Conservation (phyloP, 257 asterid species). For the Przewalskia tangutica region DNA sequence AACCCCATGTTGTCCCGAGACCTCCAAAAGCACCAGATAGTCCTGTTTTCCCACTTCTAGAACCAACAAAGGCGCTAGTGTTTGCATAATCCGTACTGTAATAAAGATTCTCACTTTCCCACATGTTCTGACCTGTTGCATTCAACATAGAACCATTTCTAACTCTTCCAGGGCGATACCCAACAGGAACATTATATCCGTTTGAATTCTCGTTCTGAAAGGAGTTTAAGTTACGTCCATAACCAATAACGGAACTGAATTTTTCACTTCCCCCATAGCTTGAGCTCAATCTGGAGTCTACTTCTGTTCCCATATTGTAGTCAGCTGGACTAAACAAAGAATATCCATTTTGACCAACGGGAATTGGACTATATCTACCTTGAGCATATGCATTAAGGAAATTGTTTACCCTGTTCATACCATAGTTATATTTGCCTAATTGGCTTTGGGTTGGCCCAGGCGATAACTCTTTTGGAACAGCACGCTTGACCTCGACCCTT, state of each 20-base stretch:
- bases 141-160: slow-evolving; percentile 42
- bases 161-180: slow-evolving; percentile 31
- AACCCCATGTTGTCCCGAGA: slow-evolving; percentile 59
- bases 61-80: slow-evolving; percentile 29
- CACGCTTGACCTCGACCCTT: slow-evolving; percentile 83
- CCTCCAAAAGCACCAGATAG: slow-evolving; percentile 37
- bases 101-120: slow-evolving; percentile 41
- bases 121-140: slow-evolving; percentile 27
- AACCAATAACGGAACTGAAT: slow-evolving; percentile 34
- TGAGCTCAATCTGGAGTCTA: slow-evolving; percentile 40
- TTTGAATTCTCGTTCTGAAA: slow-evolving; percentile 35
- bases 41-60: slow-evolving; percentile 35
- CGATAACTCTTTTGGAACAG: slow-evolving; percentile 73
- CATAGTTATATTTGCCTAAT: slow-evolving; percentile 34
- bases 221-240: slow-evolving; percentile 42
- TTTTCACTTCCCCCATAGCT: slow-evolving; percentile 38
- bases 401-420: slow-evolving; percentile 38
- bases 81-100: slow-evolving; percentile 23
- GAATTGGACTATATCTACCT: slow-evolving; percentile 13
- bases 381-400: slow-evolving; percentile 39
- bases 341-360: slow-evolving; percentile 52
- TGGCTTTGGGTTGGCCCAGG: slow-evolving; percentile 58
- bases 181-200: slow-evolving; percentile 34
- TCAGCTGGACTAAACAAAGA: slow-evolving; percentile 43
- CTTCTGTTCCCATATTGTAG: slow-evolving; percentile 33